phyloP scores from a whole-genome alignment of 2,329 filamentous ascomycete genomes.

The Tolypocladium sp. region DNA sequence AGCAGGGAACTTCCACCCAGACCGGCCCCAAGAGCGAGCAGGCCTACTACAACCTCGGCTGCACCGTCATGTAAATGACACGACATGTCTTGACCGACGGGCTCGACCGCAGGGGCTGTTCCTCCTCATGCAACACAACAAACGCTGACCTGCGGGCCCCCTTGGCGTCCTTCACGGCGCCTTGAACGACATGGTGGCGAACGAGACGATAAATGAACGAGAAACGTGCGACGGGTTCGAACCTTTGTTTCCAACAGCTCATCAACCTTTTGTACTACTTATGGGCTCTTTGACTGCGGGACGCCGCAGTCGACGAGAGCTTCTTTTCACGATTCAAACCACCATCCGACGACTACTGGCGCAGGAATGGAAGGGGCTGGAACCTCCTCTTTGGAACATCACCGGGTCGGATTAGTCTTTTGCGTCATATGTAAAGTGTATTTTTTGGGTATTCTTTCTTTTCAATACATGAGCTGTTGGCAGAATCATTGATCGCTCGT shows the following conservation, averaged over 20 bases:
- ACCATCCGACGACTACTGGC: not conserved
- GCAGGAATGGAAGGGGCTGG: not conserved
- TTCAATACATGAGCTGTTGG: not conserved
- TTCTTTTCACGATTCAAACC: not conserved
- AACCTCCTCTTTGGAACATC: not conserved
- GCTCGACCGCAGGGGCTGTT: not conserved
- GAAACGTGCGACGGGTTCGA: not conserved
- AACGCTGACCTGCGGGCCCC: not conserved
- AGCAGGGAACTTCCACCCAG: constrained; percentile 5
- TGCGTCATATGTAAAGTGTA: not conserved
- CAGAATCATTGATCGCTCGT: not conserved
- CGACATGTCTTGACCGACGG: not conserved
- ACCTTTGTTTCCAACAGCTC: not conserved
- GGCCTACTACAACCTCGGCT: constrained; percentile 14
- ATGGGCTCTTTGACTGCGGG: not conserved
- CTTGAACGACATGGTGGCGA: not conserved
- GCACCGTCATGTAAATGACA: constrained; percentile 23
- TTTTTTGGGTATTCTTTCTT: not conserved
- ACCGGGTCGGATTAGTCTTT: not conserved
- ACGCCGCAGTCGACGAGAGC: not conserved
- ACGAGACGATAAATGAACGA: not conserved
- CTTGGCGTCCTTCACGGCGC: not conserved
- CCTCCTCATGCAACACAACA: not conserved
- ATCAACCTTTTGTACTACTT: not conserved
- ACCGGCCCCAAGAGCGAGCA: constrained; percentile 10